These are phyloP conservation scores for Suhomyces sp. DNA, from an alignment of 805 yeast species.

Conservation along the genomic window DNA sequence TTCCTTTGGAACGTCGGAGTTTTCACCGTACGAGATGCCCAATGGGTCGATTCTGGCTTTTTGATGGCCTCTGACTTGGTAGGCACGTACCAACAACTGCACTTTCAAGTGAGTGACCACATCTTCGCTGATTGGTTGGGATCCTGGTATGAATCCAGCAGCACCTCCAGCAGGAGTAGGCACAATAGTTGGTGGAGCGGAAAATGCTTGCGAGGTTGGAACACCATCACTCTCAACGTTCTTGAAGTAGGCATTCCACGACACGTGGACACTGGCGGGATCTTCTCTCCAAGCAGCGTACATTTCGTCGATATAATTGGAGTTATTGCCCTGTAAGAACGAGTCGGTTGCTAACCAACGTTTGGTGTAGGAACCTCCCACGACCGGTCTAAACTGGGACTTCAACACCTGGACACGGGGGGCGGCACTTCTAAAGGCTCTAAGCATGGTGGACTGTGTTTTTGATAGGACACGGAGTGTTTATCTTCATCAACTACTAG, in stretches of 20 bases:
- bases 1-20: slow-evolving; percentile 70
- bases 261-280: slow-evolving; percentile 86
- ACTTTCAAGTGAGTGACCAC: slow-evolving; percentile 89
- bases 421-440: slow-evolving; percentile 40
- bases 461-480: no score
- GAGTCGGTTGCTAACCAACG: slow-evolving; percentile 55
- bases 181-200: slow-evolving; percentile 88
- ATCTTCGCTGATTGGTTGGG: slow-evolving; percentile 52
- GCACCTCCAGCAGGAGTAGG: slow-evolving; percentile 81
- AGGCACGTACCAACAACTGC: slow-evolving; percentile 95
- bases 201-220: slow-evolving; percentile 74
- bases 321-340: slow-evolving; percentile 80
- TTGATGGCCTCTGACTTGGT: slow-evolving; percentile 97
- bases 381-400: slow-evolving; percentile 20
- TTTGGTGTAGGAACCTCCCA: slow-evolving; percentile 11
- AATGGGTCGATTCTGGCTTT: slow-evolving; percentile 96
- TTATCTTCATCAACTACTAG: slow-evolving; percentile 7
- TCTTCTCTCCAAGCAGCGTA: slow-evolving; percentile 91
- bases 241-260: slow-evolving; percentile 97
- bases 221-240: slow-evolving; percentile 73
- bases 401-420: slow-evolving; percentile 35
- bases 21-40: slow-evolving; percentile 81
- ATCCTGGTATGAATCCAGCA: slow-evolving; percentile 55
- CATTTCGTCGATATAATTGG: slow-evolving; percentile 96
- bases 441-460: slow-evolving; percentile 31